phyloP scores from a whole-genome alignment of 768 basidiomycete species.

The Tulasnella sp. region DNA sequence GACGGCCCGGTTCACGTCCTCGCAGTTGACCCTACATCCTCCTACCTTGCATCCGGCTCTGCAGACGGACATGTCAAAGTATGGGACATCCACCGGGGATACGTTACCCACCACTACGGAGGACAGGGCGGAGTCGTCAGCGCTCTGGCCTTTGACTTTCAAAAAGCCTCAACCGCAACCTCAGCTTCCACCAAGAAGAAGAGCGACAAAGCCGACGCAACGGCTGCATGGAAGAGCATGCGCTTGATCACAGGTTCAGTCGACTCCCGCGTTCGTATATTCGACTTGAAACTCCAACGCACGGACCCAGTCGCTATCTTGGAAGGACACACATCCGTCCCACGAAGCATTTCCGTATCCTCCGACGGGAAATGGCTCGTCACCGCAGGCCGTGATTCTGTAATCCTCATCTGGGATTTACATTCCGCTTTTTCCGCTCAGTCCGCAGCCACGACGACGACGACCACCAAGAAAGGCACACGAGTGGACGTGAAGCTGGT shows the following conservation, averaged over 20 bases:
- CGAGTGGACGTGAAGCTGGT: conserved; percentile 44
- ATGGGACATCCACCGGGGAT: conserved; percentile 83
- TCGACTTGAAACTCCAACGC: conserved; percentile 63
- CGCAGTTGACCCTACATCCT: conserved; percentile 72
- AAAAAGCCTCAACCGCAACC: conserved; percentile 29
- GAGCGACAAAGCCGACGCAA: conserved; percentile 35
- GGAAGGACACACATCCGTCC: conserved; percentile 93
- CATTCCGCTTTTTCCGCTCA: conserved; percentile 25
- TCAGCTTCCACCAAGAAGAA: conserved; percentile 43
- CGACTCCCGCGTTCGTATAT: conserved; percentile 87
- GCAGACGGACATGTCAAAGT: conserved; percentile 97
- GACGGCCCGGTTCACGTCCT: conserved; percentile 92
- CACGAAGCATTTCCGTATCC: conserved; percentile 80
- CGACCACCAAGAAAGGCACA: conserved; percentile 23
- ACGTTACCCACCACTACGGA: conserved; percentile 88
- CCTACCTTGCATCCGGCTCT: conserved; percentile 89
- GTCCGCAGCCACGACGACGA: conserved; percentile 17
- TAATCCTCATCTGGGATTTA: conserved; percentile 90
- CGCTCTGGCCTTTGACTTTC: conserved; percentile 75
- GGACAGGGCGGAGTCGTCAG: conserved; percentile 98
- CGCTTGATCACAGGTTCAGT: conserved; percentile 85
- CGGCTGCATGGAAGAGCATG: conserved; percentile 36
- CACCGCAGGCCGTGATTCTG: conserved; percentile 87
- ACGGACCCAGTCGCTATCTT: conserved; percentile 70
- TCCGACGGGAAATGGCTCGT: conserved; percentile 82